Evolutionary conservation across 176 grass and related monocot genomes (phyloP).

Genomic region (Musa acuminata): DNA sequence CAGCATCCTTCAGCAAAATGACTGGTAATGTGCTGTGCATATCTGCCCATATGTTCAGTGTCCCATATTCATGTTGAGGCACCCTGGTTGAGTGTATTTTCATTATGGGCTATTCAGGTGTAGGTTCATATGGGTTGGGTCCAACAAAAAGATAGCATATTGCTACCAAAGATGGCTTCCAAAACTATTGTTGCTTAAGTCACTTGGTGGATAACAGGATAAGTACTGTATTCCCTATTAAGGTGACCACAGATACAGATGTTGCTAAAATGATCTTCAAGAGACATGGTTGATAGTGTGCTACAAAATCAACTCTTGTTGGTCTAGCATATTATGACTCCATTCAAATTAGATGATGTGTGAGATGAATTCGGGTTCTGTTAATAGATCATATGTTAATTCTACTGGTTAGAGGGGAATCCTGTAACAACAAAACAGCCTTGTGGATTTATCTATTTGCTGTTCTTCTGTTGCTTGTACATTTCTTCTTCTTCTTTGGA

Average conservation of each 20-base stretch:
- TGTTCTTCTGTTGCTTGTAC: too few species aligned
- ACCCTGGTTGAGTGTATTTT: constrained; percentile 21
- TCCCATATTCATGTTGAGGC: not conserved
- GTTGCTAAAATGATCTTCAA: constrained; percentile 25
- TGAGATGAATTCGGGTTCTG: not conserved
- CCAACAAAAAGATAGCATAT: not conserved
- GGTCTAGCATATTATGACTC: not conserved
- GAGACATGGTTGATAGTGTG: constrained; percentile 30
- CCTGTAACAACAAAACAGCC: not conserved
- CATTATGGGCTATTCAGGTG: constrained; percentile 26
- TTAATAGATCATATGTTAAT: constrained; percentile 8
- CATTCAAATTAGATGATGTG: not conserved
- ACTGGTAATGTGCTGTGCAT: constrained; percentile 29
- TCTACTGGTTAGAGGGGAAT: not conserved
- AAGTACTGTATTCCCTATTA: constrained; percentile 34
- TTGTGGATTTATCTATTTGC: constrained; percentile 10
- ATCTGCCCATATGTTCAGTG: not conserved
- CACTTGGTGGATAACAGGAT: constrained; percentile 27
- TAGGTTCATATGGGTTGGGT: constrained; percentile 20
- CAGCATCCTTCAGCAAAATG: constrained; percentile 53
- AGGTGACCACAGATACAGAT: constrained; percentile 33
- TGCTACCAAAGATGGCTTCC: constrained; percentile 17
- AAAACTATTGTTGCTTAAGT: constrained; percentile 19
- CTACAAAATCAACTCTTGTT: constrained; percentile 23
- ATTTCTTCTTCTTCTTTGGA: not conserved